Percentiles rank a stretch among this genome's conserved stretches.
phyloP scores from a whole-genome alignment of 495 filamentous ascomycete genomes.

The Apiosordaria backusii region DNA sequence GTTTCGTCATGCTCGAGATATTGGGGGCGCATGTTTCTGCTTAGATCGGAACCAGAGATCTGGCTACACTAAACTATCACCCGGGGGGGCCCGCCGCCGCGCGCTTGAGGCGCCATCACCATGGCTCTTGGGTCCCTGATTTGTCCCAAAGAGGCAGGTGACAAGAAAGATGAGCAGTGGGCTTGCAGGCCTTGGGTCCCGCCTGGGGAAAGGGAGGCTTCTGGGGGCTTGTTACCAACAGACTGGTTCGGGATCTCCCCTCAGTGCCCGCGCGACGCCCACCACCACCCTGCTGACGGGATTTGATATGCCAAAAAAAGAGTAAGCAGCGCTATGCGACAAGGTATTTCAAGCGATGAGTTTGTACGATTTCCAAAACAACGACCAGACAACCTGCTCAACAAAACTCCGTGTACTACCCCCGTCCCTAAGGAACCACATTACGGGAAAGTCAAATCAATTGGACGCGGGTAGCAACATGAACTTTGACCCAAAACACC shows the following conservation, averaged over 20 bases:
- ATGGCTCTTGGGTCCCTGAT: neutral
- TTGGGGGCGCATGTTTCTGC: neutral
- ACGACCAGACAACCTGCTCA: neutral
- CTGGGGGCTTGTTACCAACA: neutral
- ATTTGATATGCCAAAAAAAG: neutral
- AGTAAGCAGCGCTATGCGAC: neutral
- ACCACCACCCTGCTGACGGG: neutral
- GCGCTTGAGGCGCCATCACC: slow-evolving; percentile 3
- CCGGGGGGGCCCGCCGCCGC: neutral
- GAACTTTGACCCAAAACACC: neutral
- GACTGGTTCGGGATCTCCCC: slow-evolving; percentile 1
- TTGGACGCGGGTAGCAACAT: neutral
- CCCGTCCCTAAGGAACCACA: neutral
- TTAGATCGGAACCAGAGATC: neutral
- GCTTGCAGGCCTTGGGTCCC: neutral
- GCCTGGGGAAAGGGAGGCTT: neutral
- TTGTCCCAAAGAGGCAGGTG: slow-evolving; percentile 1
- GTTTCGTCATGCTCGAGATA: neutral
- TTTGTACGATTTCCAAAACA: neutral
- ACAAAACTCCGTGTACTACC: no score
- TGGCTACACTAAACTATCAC: neutral
- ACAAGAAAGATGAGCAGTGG: neutral
- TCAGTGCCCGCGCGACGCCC: slow-evolving; percentile 1
- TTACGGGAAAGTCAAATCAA: neutral
- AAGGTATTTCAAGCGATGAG: neutral